Conservation (phyloP, 2,329 filamentous ascomycete genomes). For the Alternaria incomplexa region DNA sequence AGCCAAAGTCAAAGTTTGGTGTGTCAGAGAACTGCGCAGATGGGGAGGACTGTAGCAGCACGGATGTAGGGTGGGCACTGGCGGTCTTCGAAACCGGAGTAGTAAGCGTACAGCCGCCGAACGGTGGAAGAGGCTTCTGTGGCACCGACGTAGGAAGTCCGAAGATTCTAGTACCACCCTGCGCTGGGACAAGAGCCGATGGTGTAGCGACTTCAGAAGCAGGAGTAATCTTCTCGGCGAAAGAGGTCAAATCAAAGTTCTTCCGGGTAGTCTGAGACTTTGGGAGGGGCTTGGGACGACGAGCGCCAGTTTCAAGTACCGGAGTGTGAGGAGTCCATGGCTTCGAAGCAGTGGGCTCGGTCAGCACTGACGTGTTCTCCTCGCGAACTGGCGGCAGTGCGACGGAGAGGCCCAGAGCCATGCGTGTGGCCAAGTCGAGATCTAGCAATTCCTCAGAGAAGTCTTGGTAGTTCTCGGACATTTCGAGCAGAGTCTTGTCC, state of each 20-base stretch:
- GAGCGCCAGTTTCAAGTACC: neutral
- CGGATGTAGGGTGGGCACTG: neutral
- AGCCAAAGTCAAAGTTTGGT: neutral
- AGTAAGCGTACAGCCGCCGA: neutral
- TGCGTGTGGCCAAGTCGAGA: neutral
- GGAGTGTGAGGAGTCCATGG: neutral
- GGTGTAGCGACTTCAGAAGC: neutral
- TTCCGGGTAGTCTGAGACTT: neutral
- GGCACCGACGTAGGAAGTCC: fast-evolving
- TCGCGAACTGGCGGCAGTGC: neutral
- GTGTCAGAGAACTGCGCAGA: fast-evolving
- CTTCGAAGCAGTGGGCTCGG: neutral
- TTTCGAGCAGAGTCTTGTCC: fast-evolving
- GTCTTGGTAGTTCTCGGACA: neutral
- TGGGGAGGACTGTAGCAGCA: neutral
- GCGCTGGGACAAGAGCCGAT: no score
- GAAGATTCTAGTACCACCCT: neutral
- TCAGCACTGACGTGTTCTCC: fast-evolving
- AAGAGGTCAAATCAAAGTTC: neutral
- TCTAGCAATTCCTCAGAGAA: neutral
- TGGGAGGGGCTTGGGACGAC: neutral
- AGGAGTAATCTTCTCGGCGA: neutral
- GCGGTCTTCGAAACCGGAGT: fast-evolving
- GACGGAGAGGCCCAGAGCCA: neutral
- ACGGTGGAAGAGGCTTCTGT: fast-evolving